Conservation (phyloP, 177 flowering plant genomes). For the Vitis hybrid region DNA sequence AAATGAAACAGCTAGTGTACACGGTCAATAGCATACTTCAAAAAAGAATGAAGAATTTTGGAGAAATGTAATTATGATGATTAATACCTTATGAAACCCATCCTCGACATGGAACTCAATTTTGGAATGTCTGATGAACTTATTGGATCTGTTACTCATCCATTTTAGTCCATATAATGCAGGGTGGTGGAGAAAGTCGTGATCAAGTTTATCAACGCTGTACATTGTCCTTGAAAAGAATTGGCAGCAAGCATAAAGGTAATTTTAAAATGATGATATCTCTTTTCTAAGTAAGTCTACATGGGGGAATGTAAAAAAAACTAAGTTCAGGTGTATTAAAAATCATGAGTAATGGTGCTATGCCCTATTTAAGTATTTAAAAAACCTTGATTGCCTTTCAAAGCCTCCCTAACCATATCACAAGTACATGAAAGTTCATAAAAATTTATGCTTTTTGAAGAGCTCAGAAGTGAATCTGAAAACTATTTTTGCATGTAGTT, state of each 20-base stretch:
- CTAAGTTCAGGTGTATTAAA: neutral
- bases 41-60: neutral
- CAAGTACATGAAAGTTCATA: neutral
- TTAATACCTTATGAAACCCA: too few relatives aligned
- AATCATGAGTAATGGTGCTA: neutral
- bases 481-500: too few relatives aligned
- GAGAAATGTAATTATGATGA: neutral
- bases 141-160: constrained; percentile 2
- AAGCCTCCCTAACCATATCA: neutral
- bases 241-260: constrained; percentile 78
- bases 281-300: neutral
- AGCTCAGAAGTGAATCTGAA: neutral
- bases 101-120: too few relatives aligned
- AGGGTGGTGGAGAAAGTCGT: constrained; percentile 99
- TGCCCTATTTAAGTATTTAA: neutral
- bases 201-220: constrained; percentile 70
- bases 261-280: neutral
- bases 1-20: too few relatives aligned
- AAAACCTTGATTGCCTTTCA: neutral
- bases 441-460: neutral
- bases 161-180: constrained; percentile 14
- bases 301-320: neutral
- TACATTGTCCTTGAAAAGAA: constrained; percentile 63
- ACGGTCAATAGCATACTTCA: too few relatives aligned
- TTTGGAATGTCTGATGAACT: neutral